Evolutionary conservation across 345 rosid species (phyloP), one percentile per base, ranked within the genome.

Genomic region (Geranium brycei): DNA sequence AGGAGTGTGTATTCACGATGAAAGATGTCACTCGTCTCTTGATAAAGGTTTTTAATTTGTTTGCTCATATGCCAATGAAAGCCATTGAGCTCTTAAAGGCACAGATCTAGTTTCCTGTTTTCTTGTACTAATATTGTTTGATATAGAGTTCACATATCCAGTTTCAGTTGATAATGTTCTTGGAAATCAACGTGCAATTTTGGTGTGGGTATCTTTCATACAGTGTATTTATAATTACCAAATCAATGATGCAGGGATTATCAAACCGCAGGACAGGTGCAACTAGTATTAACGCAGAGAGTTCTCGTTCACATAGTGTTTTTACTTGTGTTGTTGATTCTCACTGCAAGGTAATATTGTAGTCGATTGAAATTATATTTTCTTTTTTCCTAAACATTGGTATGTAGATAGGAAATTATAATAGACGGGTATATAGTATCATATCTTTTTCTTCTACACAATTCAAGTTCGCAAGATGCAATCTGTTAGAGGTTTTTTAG

Each of bases 251-350:
- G 78, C 85, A 95, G 99, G 99, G 99, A 30, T 71, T 95, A 69
- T 88, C 91, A 71, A 95, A 85, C 77, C 82, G 99, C 72, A 83
- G 96, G 79, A 91, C 87, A 35, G 95, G 99, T 73, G 87, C 96
- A 64, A 95, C 99, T 40, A 88, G 89, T 73, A 81, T 95, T 70
- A 95, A 95, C 75, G 88, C 97, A 61, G 99, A 95, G 77, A 95
- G 99, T 78, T 95, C 99, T 62, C 89, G 97, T 58, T 95, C 99
- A 11, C 99, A 95, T 53, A 84, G 99, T 75, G 97, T 95, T 66
- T 95, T 95, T 68, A 95, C 96, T 70, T 95, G 96, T 78, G 75
- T 95, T 75, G 90, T 95, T 59, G 96, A 91, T 73, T 95, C 95
- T 59, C 89, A 85, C 68, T 85, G 96, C 86, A 91, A 95, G 96